Evolutionary conservation across 768 basidiomycete species (phyloP).

Genomic region (Daedalea quercina): DNA sequence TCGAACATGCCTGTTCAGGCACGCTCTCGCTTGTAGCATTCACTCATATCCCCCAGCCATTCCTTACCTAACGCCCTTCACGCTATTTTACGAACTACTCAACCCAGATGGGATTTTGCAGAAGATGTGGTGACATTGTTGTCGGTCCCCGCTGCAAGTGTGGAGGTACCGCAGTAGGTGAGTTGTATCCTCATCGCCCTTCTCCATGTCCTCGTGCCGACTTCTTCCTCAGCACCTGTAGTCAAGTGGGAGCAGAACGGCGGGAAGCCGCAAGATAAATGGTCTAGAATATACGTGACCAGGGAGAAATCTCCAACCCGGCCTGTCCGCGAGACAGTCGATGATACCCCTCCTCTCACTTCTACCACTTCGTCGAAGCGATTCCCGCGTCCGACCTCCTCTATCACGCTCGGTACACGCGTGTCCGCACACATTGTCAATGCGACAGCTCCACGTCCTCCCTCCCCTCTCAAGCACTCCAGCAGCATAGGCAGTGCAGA

Average conservation of each 20-base stretch:
- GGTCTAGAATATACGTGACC: slow-evolving; percentile 75
- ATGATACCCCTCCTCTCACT: slow-evolving; percentile 9
- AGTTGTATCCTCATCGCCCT: slow-evolving; percentile 26
- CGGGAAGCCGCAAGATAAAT: slow-evolving; percentile 52
- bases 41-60: background rate
- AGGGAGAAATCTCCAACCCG: slow-evolving; percentile 42
- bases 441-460: slow-evolving; percentile 43
- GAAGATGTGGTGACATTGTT: slow-evolving; percentile 82
- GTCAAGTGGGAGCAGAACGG: slow-evolving; percentile 55
- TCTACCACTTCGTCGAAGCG: slow-evolving; percentile 32
- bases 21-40: background rate
- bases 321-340: slow-evolving; percentile 10
- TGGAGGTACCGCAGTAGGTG: slow-evolving; percentile 75
- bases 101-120: slow-evolving; percentile 70
- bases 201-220: background rate
- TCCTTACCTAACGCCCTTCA: slow-evolving; percentile 3
- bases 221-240: slow-evolving; percentile 46
- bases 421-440: slow-evolving; percentile 55
- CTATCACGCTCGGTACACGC: slow-evolving; percentile 33
- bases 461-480: slow-evolving; percentile 48
- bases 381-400: slow-evolving; percentile 43
- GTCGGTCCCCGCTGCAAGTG: slow-evolving; percentile 66
- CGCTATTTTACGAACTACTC: background rate
- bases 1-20: slow-evolving; percentile 6
- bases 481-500: slow-evolving; percentile 16